These are phyloP conservation scores for Pistacia atlantica DNA, from an alignment of 345 rosid genomes.

Conservation along the genomic window DNA sequence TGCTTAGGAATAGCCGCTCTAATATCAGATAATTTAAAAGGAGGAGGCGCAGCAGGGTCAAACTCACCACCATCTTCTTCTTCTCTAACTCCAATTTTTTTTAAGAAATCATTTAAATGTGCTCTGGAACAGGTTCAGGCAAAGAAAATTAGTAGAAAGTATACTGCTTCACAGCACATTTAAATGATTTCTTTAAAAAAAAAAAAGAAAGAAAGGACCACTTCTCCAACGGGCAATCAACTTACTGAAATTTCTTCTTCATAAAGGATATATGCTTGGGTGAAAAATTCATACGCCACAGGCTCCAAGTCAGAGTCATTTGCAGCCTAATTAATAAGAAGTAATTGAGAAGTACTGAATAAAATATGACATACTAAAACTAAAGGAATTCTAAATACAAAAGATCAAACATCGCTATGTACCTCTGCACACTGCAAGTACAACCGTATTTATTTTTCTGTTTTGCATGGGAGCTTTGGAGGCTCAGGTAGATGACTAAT, in stretches of 20 bases:
- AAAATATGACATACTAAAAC: neutral
- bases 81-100: no score
- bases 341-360: slow-evolving; percentile 6
- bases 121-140: slow-evolving; percentile 53
- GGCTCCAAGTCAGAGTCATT: slow-evolving; percentile 94
- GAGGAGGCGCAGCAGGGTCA: no score
- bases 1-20: no score
- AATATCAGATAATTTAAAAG: no score
- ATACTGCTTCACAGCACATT: neutral
- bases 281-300: slow-evolving; percentile 95
- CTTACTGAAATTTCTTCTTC: slow-evolving; percentile 98
- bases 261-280: slow-evolving; percentile 96
- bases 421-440: slow-evolving; percentile 99
- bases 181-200: neutral
- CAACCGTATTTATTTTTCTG: no score
- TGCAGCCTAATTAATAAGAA: slow-evolving; percentile 72
- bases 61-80: no score
- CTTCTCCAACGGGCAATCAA: slow-evolving; percentile 21
- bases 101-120: no score
- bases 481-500: no score
- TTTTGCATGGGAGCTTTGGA: no score
- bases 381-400: slow-evolving; percentile 14
- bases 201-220: neutral
- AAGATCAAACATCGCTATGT: slow-evolving; percentile 14
- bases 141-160: slow-evolving; percentile 20